Conservation (phyloP, 1,139 yeast species). For the Groenewaldozyma sp. region DNA sequence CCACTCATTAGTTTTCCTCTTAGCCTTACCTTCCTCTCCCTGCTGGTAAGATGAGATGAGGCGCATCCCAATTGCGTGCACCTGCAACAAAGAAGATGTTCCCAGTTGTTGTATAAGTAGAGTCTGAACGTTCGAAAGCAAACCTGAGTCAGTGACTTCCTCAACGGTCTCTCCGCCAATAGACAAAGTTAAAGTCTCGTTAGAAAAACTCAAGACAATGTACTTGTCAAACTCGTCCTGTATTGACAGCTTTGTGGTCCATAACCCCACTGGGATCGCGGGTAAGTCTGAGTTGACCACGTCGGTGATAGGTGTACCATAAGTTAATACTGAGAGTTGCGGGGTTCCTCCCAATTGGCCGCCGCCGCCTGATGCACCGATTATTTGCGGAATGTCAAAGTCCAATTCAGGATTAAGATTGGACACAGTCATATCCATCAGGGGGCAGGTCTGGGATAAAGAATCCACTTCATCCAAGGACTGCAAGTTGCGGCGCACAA, state of each 20-base stretch:
- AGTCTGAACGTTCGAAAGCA: conserved; percentile 50
- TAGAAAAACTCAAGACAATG: conserved; percentile 56
- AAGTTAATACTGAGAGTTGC: neutral
- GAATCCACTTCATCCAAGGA: conserved; percentile 55
- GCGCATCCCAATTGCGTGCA: conserved; percentile 63
- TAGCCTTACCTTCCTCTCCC: conserved; percentile 23
- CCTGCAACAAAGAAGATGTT: conserved; percentile 52
- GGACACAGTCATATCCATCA: conserved; percentile 41
- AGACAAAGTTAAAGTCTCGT: conserved; percentile 63
- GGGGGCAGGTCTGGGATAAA: conserved; percentile 55
- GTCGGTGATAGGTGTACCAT: conserved; percentile 49
- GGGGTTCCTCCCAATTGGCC: conserved; percentile 17
- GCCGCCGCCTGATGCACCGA: conserved; percentile 34
- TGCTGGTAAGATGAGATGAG: conserved; percentile 37
- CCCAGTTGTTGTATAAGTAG: conserved; percentile 68
- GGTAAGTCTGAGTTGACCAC: conserved; percentile 71
- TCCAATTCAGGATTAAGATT: conserved; percentile 13
- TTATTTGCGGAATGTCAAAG: conserved; percentile 33
- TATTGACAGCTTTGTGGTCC: conserved; percentile 44
- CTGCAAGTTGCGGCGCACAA: conserved; percentile 31
- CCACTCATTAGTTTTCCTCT: conserved; percentile 52
- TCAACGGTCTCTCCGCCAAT: conserved; percentile 60
- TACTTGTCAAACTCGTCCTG: conserved; percentile 50
- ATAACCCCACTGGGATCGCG: conserved; percentile 48
- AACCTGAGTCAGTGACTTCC: conserved; percentile 60